These are phyloP conservation scores for Xylariaceae sp. DNA, from an alignment of 2,329 filamentous ascomycete species.

Conservation along the genomic window DNA sequence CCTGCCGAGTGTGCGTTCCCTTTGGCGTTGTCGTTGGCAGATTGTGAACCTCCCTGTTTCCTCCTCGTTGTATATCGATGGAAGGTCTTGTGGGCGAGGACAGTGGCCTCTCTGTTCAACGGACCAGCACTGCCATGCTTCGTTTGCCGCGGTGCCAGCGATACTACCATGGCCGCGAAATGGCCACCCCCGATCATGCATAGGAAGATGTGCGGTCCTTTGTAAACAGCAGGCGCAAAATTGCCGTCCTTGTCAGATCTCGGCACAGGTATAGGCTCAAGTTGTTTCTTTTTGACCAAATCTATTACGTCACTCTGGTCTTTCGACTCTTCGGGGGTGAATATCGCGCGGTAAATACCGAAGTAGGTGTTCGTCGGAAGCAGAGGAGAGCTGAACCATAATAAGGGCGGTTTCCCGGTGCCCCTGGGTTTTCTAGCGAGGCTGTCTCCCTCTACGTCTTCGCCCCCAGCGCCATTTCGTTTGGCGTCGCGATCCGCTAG, in stretches of 20 bases:
- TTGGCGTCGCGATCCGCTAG: slow-evolving; percentile 46
- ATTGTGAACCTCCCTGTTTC: slow-evolving; percentile 95
- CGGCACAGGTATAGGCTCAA: slow-evolving; percentile 55
- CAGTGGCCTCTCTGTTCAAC: slow-evolving; percentile 78
- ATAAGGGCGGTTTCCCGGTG: slow-evolving; percentile 65
- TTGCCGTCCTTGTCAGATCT: slow-evolving; percentile 56
- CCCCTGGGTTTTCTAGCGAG: slow-evolving; percentile 45
- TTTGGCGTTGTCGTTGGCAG: slow-evolving; percentile 90
- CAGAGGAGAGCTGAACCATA: slow-evolving; percentile 79
- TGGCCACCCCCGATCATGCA: slow-evolving; percentile 99
- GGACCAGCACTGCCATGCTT: slow-evolving; percentile 63
- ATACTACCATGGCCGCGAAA: slow-evolving; percentile 95
- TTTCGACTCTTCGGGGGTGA: slow-evolving; percentile 68
- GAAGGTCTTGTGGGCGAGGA: slow-evolving; percentile 95
- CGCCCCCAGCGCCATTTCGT: slow-evolving; percentile 44
- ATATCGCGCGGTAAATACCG: slow-evolving; percentile 79
- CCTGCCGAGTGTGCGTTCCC: slow-evolving; percentile 92
- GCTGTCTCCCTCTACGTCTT: slow-evolving; percentile 45
- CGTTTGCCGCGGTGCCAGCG: slow-evolving; percentile 72
- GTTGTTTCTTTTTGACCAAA: slow-evolving; percentile 70
- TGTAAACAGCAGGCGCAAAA: slow-evolving; percentile 51
- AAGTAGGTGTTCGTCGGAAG: slow-evolving; percentile 76
- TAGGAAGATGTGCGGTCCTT: slow-evolving; percentile 83
- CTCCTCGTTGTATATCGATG: slow-evolving; percentile 93
- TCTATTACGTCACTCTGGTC: slow-evolving; percentile 59